A percentile compares a stretch with the other conserved stretches of the same genome.
Evolutionary conservation across 2,329 filamentous ascomycete species (phyloP).

Genomic region (Sclerotinia sclerotiorum): DNA sequence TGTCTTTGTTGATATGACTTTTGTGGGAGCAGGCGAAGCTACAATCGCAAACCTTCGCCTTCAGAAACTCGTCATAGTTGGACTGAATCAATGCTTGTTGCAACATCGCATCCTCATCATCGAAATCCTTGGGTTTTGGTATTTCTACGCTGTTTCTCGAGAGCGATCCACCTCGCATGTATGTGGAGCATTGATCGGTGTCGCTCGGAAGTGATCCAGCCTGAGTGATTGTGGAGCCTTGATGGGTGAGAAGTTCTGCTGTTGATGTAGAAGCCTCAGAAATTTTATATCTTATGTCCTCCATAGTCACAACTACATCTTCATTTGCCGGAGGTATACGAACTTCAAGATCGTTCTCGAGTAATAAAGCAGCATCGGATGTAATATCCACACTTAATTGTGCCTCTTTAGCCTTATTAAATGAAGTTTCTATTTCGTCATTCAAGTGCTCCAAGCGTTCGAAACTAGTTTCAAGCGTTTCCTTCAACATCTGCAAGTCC

Average conservation of each 20-base stretch:
- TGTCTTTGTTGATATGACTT: not conserved
- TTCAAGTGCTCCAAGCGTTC: not conserved
- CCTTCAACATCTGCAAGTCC: not conserved
- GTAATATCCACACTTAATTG: not conserved
- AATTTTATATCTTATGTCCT: not conserved
- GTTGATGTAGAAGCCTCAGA: too few relatives aligned
- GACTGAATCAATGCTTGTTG: slow-evolving; percentile 7
- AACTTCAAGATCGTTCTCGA: not conserved
- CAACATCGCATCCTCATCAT: not conserved
- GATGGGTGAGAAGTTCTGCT: not conserved
- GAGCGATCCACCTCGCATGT: not conserved
- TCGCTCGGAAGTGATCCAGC: not conserved
- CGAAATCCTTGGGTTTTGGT: not conserved
- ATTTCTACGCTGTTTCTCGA: not conserved
- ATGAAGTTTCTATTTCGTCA: not conserved
- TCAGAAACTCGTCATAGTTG: not conserved
- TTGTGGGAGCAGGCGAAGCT: not conserved
- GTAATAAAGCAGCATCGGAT: not conserved
- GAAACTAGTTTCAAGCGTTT: not conserved
- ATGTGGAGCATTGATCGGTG: not conserved
- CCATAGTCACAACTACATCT: not conserved
- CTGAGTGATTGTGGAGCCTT: not conserved
- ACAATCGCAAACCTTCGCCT: not conserved
- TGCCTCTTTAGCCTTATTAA: not conserved
- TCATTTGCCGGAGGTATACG: not conserved